Evolutionary conservation across 345 rosid genomes (phyloP), one percentile per base, ranked within the genome.

Genomic region (Salix caprea): DNA sequence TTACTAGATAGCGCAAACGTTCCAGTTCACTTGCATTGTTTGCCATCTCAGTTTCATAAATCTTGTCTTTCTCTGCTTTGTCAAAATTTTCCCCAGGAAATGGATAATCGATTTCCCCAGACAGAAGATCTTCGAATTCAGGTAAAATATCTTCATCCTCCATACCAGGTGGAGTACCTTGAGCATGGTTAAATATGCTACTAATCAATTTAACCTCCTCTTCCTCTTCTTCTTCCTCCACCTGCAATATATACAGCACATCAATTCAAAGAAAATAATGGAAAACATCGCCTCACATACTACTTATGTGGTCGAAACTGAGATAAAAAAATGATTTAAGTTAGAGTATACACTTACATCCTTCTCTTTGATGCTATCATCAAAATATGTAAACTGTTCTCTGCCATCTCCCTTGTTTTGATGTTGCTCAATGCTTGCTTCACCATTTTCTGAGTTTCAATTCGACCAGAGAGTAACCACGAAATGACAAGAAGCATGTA

Each of bases 201-300:
- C 90, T 96, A 81, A 96, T 96, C 79, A 96, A 77, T 83, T 96
- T 96, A 79, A 96, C 98, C 83, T 96, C 94, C 80, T 90, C 98
- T 68, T 94, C 92, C 71, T 90, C 94, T 80, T 90, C 93, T 70
- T 93, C 91, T 74, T 88, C 91, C 78, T 88, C 84, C 90, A 82
- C 75, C 91, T 90, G 77, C 79, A 82, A 71, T 69, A 70, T 69
- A 44, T 32, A 69, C 28, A 50, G 78, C 11, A 64, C n/a, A 69
- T 26, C 28, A 66, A 78, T 72, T 69, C 52, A 40, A 34, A 67
- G 1, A 52, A 12, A 50, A 13, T 56, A 37, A 26, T 44, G 24
- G 39, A 37, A 32, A 76, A 40, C 37, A 67, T 37, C 18, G 23
- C 69, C 28, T 36, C 21, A 76, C 26, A 24, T n/a, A 76, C 40